Evolutionary conservation across 2,329 filamentous ascomycete species (phyloP).

Genomic region (Penicillium olsonii): DNA sequence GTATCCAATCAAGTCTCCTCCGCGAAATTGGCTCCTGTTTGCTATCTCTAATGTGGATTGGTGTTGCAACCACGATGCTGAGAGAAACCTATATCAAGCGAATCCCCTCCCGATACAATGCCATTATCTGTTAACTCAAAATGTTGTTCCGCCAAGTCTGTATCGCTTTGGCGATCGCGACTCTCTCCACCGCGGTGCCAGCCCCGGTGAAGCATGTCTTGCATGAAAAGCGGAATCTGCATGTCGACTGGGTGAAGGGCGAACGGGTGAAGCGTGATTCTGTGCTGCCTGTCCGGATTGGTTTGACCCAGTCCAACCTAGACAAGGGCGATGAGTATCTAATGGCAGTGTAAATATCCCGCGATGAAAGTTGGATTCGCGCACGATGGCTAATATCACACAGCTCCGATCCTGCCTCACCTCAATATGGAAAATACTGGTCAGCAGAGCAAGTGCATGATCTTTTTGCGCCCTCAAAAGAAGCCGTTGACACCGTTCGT

Average conservation of each 20-base stretch:
- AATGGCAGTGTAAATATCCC: conserved; percentile 31
- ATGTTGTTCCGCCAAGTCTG: conserved; percentile 21
- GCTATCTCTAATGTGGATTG: conserved; percentile 4
- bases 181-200: conserved; percentile 28
- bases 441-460: conserved; percentile 35
- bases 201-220: conserved; percentile 39
- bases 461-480: conserved; percentile 37
- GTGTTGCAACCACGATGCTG: conserved; percentile 9
- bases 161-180: conserved; percentile 22
- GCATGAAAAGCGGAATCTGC: conserved; percentile 43
- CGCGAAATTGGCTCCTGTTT: conserved; percentile 2
- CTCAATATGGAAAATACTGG: conserved; percentile 38
- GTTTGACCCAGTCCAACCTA: conserved; percentile 30
- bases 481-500: conserved; percentile 30
- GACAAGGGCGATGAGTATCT: conserved; percentile 31
- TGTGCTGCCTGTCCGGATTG: conserved; percentile 32
- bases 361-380: not conserved
- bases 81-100: conserved; percentile 17
- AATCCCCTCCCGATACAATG: not conserved
- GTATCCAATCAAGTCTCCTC: conserved; percentile 16
- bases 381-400: too few relatives aligned
- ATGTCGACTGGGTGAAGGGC: conserved; percentile 42
- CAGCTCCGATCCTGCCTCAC: conserved; percentile 40
- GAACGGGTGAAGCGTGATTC: conserved; percentile 37
- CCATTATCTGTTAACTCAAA: not conserved